These are phyloP conservation scores for Sporisorium exsertum DNA, from an alignment of 1,284 basidiomycete genomes.

Conservation along the genomic window DNA sequence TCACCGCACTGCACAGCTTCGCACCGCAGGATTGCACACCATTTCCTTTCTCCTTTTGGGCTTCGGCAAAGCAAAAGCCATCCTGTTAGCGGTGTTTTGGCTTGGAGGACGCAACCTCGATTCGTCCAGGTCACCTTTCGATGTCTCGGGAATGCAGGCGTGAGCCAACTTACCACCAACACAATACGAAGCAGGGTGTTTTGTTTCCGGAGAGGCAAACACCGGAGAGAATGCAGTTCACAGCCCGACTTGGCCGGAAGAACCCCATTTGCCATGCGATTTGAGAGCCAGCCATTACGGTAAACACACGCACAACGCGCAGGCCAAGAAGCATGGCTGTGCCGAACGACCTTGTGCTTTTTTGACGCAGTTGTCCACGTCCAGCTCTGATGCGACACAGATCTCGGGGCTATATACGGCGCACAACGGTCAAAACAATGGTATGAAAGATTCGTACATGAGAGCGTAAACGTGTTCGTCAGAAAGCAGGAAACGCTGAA, in stretches of 20 bases:
- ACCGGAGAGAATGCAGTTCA: too few relatives aligned
- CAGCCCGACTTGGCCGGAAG: not conserved
- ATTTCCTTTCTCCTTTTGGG: not conserved
- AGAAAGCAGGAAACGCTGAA: not conserved
- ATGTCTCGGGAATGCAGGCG: constrained; percentile 1
- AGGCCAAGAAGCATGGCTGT: constrained; percentile 10
- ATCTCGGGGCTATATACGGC: constrained; percentile 11
- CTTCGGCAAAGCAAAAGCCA: constrained; percentile 5
- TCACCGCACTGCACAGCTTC: constrained; percentile 5
- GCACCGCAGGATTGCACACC: too few relatives aligned
- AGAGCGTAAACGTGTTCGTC: constrained; percentile 20
- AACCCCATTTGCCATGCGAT: not conserved
- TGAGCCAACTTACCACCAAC: not conserved
- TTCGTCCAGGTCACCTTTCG: not conserved
- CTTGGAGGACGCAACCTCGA: not conserved
- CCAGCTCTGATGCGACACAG: constrained; percentile 7
- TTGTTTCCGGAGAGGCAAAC: too few relatives aligned
- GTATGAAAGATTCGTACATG: constrained; percentile 20
- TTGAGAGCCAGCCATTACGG: not conserved
- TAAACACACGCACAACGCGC: not conserved
- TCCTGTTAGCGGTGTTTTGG: not conserved
- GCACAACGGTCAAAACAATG: constrained; percentile 4
- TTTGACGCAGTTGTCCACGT: too few relatives aligned
- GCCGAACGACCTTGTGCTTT: constrained; percentile 16
- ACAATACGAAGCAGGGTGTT: too few relatives aligned